A percentile compares a stretch with the other conserved stretches of the same genome.
Evolutionary conservation across 805 yeast genomes (phyloP).

Genomic region (Cyberlindnera euphorbiae): DNA sequence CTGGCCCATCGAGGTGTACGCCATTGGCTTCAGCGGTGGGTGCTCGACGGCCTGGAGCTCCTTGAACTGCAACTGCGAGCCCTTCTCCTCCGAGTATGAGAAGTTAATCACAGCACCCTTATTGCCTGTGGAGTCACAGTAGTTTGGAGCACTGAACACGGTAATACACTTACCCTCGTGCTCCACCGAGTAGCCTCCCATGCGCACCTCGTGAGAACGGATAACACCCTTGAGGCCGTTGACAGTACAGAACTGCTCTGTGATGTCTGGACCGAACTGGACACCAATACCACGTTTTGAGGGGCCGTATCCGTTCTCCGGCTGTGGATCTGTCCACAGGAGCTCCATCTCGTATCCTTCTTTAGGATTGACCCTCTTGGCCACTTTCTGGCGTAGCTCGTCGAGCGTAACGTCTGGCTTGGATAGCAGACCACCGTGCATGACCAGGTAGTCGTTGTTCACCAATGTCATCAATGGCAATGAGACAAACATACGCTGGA

Average conservation of each 20-base stretch:
- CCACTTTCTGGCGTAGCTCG: slow-evolving; percentile 66
- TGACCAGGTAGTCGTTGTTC: slow-evolving; percentile 72
- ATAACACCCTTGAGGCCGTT: slow-evolving; percentile 77
- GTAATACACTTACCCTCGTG: slow-evolving; percentile 85
- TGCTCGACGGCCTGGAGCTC: slow-evolving; percentile 82
- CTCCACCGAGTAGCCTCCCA: slow-evolving; percentile 84
- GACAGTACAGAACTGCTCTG: slow-evolving; percentile 65
- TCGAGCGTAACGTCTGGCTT: slow-evolving; percentile 64
- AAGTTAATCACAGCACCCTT: slow-evolving; percentile 85
- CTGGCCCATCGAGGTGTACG: slow-evolving; percentile 49
- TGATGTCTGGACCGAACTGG: slow-evolving; percentile 96
- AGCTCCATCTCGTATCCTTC: slow-evolving; percentile 95
- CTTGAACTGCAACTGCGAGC: slow-evolving; percentile 44
- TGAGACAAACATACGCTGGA: slow-evolving; percentile 79
- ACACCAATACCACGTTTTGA: slow-evolving; percentile 93
- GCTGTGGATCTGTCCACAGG: slow-evolving; percentile 96
- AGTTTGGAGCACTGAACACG: slow-evolving; percentile 97
- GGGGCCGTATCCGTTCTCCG: slow-evolving; percentile 69
- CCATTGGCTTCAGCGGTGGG: slow-evolving; percentile 93
- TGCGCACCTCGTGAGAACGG: slow-evolving; percentile 93
- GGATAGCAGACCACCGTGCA: slow-evolving; percentile 95
- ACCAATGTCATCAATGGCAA: slow-evolving; percentile 84
- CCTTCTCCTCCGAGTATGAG: slow-evolving; percentile 27
- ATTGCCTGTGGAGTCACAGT: slow-evolving; percentile 90
- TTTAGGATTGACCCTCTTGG: slow-evolving; percentile 83